Conservation (phyloP, 495 filamentous ascomycete genomes). For the Talaromyces ruber region DNA sequence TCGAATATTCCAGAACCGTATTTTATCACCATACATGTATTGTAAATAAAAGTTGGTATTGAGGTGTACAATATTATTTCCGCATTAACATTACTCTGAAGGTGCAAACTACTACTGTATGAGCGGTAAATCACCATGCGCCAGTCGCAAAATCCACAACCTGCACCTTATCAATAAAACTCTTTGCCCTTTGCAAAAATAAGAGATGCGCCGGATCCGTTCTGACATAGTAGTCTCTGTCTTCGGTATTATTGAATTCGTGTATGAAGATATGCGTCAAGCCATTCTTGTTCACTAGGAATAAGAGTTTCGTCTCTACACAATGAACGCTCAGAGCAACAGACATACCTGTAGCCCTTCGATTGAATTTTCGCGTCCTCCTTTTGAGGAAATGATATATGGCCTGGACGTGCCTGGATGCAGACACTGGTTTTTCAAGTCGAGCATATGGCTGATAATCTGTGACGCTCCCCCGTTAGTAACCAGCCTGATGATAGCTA, state of each 20-base stretch:
- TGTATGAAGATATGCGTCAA: conserved; percentile 54
- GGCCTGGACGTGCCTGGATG: conserved; percentile 31
- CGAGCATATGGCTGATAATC: conserved; percentile 30
- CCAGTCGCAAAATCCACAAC: conserved; percentile 30
- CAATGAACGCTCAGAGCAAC: background rate
- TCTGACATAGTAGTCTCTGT: conserved; percentile 47
- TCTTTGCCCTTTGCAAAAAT: conserved; percentile 29
- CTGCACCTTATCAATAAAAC: conserved; percentile 19
- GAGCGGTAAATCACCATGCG: background rate
- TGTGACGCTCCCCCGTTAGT: conserved; percentile 9
- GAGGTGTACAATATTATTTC: too few species aligned
- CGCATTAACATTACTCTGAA: too few species aligned
- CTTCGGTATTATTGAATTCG: conserved; percentile 49
- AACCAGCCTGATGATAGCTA: background rate
- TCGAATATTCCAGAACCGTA: too few species aligned
- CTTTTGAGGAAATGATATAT: conserved; percentile 49
- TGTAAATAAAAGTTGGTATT: too few species aligned
- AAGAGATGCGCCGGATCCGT: conserved; percentile 40
- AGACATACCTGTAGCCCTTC: conserved; percentile 46
- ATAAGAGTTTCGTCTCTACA: background rate
- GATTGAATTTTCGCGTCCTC: conserved; percentile 49
- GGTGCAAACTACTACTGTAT: background rate
- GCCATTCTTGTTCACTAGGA: conserved; percentile 27
- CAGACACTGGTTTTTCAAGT: conserved; percentile 23
- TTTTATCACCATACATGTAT: too few species aligned